Base-by-base conservation (phyloP, 192 early-diverging fungal genomes). In the Phlyctochytrium planicorne region DNA sequence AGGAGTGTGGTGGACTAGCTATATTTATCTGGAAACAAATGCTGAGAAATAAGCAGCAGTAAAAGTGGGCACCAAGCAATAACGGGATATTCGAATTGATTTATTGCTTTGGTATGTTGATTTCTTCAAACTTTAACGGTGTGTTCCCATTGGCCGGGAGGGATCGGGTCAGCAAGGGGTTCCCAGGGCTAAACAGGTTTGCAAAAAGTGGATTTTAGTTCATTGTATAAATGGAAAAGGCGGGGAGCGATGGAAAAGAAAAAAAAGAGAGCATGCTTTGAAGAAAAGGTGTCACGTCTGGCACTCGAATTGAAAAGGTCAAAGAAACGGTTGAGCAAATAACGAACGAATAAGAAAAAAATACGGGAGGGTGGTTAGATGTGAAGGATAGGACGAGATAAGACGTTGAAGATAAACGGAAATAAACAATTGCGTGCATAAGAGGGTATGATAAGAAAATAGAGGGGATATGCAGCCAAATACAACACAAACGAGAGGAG, bases 121-220 rank as follows among this genome's bases (percentile, higher is more conserved):
- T 62, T 31, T n/a, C n/a, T n/a, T n/a, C n/a, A 68, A 36, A 68
- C 59, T 25, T 30, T 64, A 10, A 34, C 34, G 32, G 2, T 62
- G 53, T 89, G 92, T 67, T 85, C 83, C 94, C 94, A 96, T 74
- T 96, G 94, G 56, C 89, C 90, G 34, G 85, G 82, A 59, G 93
- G 92, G 30, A 80, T 82, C 40, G 86, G 86, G 62, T 82, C 84
- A 69, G 93, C 91, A 57, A 96, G 80, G 55, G 88, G 78, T 80
- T 94, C 88, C 92, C 91, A 92, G n/a, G 74, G 61, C 83, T 87
- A 66, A 55, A 61, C 27, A 57, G 3, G n/a, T n/a, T n/a, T n/a
- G n/a, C n/a, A n/a, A n/a, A n/a, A n/a, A n/a, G 4, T 37, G 29
- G 50, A 57, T 3, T 16, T 59, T 24, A 65, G 30, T 23, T 20